Percentiles rank a stretch among this genome's conserved stretches.
Conservation (phyloP, 306 rosid species). For the Cyclanthera cordifolia region DNA sequence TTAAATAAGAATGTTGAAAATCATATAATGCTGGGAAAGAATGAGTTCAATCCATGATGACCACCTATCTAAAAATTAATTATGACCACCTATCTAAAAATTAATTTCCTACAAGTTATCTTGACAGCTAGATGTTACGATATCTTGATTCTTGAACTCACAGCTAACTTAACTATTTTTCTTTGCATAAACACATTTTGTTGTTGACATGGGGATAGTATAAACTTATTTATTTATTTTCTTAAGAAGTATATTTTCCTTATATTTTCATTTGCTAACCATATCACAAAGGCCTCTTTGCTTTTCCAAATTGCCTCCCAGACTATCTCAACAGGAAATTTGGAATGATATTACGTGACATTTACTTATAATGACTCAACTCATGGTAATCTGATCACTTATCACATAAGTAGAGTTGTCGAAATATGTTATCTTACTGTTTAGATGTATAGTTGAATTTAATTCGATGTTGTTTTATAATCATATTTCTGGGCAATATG, state of each 20-base stretch:
- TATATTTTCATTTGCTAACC: neutral
- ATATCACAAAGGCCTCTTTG: neutral
- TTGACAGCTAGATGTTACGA: no score
- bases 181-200: neutral
- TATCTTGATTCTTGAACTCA: constrained; percentile 2
- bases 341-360: neutral
- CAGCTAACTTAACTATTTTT: neutral
- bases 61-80: no score
- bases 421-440: neutral
- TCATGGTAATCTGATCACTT: neutral
- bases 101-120: no score
- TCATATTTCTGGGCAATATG: neutral
- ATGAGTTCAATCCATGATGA: no score
- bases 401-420: neutral
- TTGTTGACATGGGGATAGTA: neutral
- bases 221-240: neutral
- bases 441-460: neutral
- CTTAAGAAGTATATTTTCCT: neutral
- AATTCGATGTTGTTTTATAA: neutral
- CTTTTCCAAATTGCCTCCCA: neutral
- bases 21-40: no score
- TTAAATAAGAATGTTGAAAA: no score
- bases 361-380: neutral
- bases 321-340: neutral
- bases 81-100: no score